A percentile compares a stretch with the other conserved stretches of the same genome.
Evolutionary conservation across 345 rosid genomes (phyloP).

Genomic region (Eucalyptus regnans): DNA sequence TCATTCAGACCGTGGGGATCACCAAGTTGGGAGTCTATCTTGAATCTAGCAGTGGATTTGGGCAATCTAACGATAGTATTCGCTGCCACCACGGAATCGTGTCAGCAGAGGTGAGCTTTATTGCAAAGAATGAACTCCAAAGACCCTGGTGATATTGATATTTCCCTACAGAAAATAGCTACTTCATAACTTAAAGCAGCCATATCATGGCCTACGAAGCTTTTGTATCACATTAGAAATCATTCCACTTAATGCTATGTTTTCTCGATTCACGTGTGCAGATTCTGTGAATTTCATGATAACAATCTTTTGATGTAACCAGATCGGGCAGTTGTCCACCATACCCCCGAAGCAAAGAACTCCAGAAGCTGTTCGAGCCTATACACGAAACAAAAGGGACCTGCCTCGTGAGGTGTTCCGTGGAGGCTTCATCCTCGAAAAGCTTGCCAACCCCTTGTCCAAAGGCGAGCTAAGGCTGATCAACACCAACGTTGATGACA

Average conservation of each 20-base stretch:
- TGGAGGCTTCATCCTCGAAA: slow-evolving; percentile 93
- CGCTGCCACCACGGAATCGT: slow-evolving; percentile 68
- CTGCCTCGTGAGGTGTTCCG: slow-evolving; percentile 70
- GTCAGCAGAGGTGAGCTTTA: slow-evolving; percentile 64
- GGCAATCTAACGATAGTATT: slow-evolving; percentile 66
- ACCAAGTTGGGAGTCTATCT: slow-evolving; percentile 82
- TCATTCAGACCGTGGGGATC: slow-evolving; percentile 89
- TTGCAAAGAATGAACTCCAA: not conserved
- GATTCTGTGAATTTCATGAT: not conserved
- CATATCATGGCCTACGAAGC: not conserved
- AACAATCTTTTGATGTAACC: not conserved
- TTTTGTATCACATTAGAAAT: not conserved
- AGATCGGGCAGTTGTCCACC: slow-evolving; percentile 78
- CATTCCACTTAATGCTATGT: not conserved
- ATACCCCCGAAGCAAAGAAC: slow-evolving; percentile 63
- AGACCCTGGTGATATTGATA: not conserved
- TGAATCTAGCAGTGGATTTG: slow-evolving; percentile 93
- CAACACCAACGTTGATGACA: slow-evolving; percentile 63
- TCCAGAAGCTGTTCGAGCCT: slow-evolving; percentile 46
- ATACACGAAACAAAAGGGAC: slow-evolving; percentile 34
- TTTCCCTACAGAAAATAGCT: not conserved
- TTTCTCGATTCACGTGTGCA: not conserved
- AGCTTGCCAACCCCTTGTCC: slow-evolving; percentile 60
- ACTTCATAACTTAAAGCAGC: not conserved
- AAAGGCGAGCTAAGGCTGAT: slow-evolving; percentile 56